Evolutionary conservation across 495 filamentous ascomycete species (phyloP), one percentile per base, ranked within the genome.

Genomic region (Penicillium lagena): DNA sequence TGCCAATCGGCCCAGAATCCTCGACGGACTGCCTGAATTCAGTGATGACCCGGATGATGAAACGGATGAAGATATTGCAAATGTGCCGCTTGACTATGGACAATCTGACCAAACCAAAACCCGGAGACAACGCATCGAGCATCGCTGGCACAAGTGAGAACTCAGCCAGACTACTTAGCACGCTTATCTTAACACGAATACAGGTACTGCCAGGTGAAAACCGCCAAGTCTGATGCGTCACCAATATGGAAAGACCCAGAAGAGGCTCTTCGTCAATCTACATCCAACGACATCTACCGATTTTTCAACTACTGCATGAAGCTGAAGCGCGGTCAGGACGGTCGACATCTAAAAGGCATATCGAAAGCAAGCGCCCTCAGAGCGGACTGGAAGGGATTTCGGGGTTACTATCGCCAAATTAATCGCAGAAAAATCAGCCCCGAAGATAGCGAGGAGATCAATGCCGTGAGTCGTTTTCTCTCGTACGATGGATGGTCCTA

Each of bases 371-470:
- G 49, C 39, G 38, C 49, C 35, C 46, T 56, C 8, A 35, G 30
- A 32, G 46, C 49, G n/a, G 49, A 56, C 29, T 52, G 43, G 50
- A 56, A 56, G 39, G 41, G 39, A 15, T 57, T 57, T 52, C 42
- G 35, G 27, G 54, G 50, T 35, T 57, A 58, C 46, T 55, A 55
- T 44, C 43, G 44, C 35, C 51, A 34, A 49, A 50, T 57, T 15
- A 58, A 42, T 30, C 36, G 43, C 17, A 45, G 13, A 10, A 51
- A 40, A 14, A 44, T 60, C 28, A 57, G 39, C 29, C 12, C 45
- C 12, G 42, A 55, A 37, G 44, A 57, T 45, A 50, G 57, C 36
- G 48, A 57, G 53, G 50, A 55, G 38, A 58, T 55, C 14, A 58
- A 58, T 43, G 34, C 39, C 13, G 48, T 55, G 35, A 47, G 52